These are phyloP conservation scores for Penicillium waksmanii DNA, from an alignment of 495 filamentous ascomycete species.

Conservation along the genomic window DNA sequence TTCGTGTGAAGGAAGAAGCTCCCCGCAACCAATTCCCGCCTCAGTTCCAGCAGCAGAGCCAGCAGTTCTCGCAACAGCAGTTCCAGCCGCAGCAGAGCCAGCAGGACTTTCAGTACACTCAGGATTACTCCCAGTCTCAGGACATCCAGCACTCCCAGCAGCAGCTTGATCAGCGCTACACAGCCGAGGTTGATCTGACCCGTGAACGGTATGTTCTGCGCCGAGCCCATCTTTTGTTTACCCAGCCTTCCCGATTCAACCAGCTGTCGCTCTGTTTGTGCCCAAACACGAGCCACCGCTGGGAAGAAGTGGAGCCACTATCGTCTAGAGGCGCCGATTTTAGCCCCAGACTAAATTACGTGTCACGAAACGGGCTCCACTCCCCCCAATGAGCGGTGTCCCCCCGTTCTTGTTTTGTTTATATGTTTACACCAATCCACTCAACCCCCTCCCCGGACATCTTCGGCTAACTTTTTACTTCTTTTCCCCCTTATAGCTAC, in stretches of 20 bases:
- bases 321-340: conserved; percentile 36
- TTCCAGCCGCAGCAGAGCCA: not conserved
- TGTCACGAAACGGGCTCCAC: conserved; percentile 38
- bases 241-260: not conserved
- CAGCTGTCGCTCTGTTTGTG: conserved; percentile 4
- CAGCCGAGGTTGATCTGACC: conserved; percentile 56
- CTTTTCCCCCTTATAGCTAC: conserved; percentile 41
- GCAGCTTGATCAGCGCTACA: conserved; percentile 23
- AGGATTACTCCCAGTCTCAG: no score
- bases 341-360: conserved; percentile 44
- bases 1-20: conserved; percentile 69
- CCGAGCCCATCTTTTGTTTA: conserved; percentile 11
- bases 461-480: conserved; percentile 30
- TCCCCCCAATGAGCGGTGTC: conserved; percentile 39
- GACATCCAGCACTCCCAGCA: not conserved
- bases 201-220: conserved; percentile 56
- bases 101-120: conserved; percentile 3
- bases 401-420: conserved; percentile 33
- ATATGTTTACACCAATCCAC: conserved; percentile 29
- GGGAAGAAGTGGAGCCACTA: conserved; percentile 20
- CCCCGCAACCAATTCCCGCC: conserved; percentile 32
- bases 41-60: conserved; percentile 9
- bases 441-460: conserved; percentile 12
- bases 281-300: not conserved
- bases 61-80: conserved; percentile 4